A percentile compares a stretch with the other conserved stretches of the same genome.
These are phyloP conservation scores for Sphaerostilbella broomeana DNA, from an alignment of 2,329 filamentous ascomycete genomes.

Conservation along the genomic window DNA sequence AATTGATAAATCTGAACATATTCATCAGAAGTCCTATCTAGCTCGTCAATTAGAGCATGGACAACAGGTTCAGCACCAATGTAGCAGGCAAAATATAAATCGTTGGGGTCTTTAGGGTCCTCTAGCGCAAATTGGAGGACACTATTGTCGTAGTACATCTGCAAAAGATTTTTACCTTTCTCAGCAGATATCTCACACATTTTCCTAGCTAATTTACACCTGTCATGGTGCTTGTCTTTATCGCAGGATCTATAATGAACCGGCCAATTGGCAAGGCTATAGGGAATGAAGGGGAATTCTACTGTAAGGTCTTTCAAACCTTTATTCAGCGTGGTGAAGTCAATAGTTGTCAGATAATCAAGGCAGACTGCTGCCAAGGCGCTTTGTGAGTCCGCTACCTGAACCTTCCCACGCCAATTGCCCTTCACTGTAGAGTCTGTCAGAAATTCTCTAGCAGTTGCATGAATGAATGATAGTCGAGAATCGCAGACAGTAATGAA, in stretches of 20 bases:
- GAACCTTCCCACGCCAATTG: slow-evolving; percentile 2
- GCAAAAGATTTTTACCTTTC: not conserved
- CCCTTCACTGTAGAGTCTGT: not conserved
- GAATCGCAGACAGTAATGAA: slow-evolving; percentile 4
- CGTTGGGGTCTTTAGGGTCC: slow-evolving; percentile 7
- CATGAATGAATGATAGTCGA: slow-evolving; percentile 5
- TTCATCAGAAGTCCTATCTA: too few relatives aligned
- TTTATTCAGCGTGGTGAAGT: not conserved
- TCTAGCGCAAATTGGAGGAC: slow-evolving; percentile 3
- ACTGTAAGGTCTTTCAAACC: not conserved
- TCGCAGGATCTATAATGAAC: not conserved
- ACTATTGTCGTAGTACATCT: not conserved
- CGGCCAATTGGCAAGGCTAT: not conserved
- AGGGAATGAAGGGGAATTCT: not conserved
- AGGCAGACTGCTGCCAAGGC: not conserved
- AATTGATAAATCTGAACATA: too few relatives aligned
- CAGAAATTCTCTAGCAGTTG: slow-evolving; percentile 11
- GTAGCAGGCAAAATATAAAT: slow-evolving; percentile 5
- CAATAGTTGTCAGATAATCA: not conserved
- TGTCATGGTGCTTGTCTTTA: not conserved
- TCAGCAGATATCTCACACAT: not conserved
- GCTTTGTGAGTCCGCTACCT: not conserved
- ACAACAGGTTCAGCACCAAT: too few relatives aligned
- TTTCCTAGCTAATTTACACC: not conserved
- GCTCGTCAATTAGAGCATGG: too few relatives aligned